Base-by-base conservation (phyloP, 1,139 yeast genomes). In the Candida mesenterica region DNA sequence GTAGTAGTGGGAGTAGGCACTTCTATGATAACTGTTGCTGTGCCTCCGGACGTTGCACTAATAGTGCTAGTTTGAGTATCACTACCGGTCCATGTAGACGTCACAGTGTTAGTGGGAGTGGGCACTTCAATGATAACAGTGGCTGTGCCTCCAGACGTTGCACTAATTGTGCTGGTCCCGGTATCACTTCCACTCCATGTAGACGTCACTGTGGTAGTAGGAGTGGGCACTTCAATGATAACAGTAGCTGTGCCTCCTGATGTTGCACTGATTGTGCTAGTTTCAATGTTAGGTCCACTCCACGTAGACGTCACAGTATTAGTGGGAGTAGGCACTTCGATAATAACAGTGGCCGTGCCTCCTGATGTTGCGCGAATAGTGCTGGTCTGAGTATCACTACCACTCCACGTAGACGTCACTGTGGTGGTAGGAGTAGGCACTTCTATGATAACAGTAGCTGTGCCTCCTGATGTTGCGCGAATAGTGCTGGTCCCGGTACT, bases 251-350 rank as follows among this genome's bases (percentile, higher is more conserved):
- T 44, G 3, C 40, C 49, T 7, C 36, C 42, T 4, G 33, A 9
- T 17, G 26, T 24, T 12, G 9, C 12, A 7, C 5, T 5, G 12
- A 6, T 6, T 10, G 26, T 24, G 5, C 7, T n/a, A 10, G 26
- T 24, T 24, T 6, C 12, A 7, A 14, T 24, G 5, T 5, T 5
- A 24, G 26, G 12, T 7, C 26, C 26, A 7, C 14, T 10, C 26
- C 26, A 24, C 5, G 12, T 10, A 10, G 26, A 10, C 12, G 26
- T 24, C n/a, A n/a, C n/a, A n/a, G n/a, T n/a, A n/a, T n/a, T n/a
- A 24, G n/a, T n/a, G n/a, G 58, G 51, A 7, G 25, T 23, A n/a
- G 33, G 33, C 24, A 53, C 44, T 10, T 42, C 51, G 9, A 54
- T 42, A 1, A 40, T 24, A 14, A 45, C 39, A 1, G 53, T 52